phyloP scores from a whole-genome alignment of 2,329 filamentous ascomycete species.

The Colletotrichum sp. region DNA sequence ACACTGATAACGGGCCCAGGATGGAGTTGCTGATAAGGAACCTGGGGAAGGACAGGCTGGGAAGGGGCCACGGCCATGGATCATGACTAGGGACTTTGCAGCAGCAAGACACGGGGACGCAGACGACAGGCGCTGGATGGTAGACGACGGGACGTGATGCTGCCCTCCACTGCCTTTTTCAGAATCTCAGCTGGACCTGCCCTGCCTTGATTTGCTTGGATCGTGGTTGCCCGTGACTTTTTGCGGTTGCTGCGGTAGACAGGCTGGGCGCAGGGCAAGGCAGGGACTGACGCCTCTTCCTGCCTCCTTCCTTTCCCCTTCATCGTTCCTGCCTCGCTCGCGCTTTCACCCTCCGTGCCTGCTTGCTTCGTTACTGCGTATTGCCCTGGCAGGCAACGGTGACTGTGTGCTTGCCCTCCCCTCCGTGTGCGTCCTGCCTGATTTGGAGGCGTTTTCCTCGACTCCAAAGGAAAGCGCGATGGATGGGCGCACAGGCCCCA shows the following conservation, averaged over 20 bases:
- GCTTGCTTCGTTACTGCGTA: background rate
- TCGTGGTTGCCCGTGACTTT: background rate
- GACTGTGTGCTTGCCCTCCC: background rate
- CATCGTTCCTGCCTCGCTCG: background rate
- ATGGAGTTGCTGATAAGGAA: slow-evolving; percentile 3
- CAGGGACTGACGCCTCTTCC: background rate
- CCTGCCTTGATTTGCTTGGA: background rate
- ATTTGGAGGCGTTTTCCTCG: background rate
- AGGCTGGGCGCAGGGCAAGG: background rate
- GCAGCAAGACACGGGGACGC: background rate
- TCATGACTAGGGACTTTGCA: background rate
- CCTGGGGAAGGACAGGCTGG: background rate
- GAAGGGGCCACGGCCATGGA: background rate
- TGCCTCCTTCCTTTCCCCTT: background rate
- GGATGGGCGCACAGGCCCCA: slow-evolving; percentile 10
- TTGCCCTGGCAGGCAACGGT: background rate
- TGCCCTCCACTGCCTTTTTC: background rate
- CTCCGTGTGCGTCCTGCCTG: background rate
- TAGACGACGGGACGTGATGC: background rate
- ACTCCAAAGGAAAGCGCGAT: background rate
- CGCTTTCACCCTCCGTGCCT: background rate
- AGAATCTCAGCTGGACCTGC: background rate
- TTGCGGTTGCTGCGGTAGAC: background rate
- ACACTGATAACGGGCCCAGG: background rate
- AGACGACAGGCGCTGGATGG: background rate